phyloP scores from a whole-genome alignment of 2,329 filamentous ascomycete species.

The Aspergillus quadricinctus region DNA sequence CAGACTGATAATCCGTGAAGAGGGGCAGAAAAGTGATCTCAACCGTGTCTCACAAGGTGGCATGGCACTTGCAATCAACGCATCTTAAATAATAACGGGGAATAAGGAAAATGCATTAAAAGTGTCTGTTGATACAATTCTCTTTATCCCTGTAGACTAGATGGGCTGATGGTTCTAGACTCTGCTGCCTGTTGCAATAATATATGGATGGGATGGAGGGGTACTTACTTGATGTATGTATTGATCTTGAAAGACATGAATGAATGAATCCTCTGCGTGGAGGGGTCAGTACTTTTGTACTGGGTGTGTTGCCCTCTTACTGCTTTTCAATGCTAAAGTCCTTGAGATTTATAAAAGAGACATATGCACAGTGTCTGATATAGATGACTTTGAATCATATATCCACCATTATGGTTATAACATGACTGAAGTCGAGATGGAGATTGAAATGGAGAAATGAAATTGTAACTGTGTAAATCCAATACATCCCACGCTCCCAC shows the following conservation, averaged over 20 bases:
- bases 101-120: not conserved
- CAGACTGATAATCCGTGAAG: not conserved
- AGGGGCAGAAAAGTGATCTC: not conserved
- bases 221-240: not conserved
- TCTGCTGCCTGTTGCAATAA: not conserved
- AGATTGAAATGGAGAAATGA: not conserved
- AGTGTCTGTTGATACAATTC: not conserved
- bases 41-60: not conserved
- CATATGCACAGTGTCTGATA: not conserved
- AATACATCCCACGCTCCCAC: conserved; percentile 4
- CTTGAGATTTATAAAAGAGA: not conserved
- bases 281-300: not conserved
- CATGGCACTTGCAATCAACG: not conserved
- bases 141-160: not conserved
- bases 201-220: not conserved
- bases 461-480: conserved; percentile 1
- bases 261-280: not conserved
- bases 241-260: not conserved
- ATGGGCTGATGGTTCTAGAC: not conserved
- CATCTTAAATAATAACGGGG: not conserved
- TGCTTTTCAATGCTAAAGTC: not conserved
- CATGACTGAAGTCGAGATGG: not conserved
- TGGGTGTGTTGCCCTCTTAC: not conserved
- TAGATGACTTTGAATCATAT: not conserved
- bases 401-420: not conserved